phyloP scores from a whole-genome alignment of 2,329 filamentous ascomycete genomes.

The Colletotrichum tropicicola region DNA sequence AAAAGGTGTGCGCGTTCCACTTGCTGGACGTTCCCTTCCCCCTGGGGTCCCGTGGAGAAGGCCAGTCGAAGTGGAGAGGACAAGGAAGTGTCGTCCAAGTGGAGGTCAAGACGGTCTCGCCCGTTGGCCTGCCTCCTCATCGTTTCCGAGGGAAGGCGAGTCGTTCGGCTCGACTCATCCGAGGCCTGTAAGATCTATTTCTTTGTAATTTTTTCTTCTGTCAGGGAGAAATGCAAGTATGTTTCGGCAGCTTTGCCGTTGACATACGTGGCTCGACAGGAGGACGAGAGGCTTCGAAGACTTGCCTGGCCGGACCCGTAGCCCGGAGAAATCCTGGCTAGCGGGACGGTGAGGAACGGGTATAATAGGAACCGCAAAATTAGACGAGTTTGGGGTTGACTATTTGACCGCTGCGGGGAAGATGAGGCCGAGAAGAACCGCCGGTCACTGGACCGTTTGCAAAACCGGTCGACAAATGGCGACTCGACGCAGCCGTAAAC shows the following conservation, averaged over 20 bases:
- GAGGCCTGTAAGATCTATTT: not conserved
- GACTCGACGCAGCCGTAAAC: not conserved
- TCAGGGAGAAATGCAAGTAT: too few species aligned
- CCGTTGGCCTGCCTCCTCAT: not conserved
- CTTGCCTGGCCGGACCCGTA: not conserved
- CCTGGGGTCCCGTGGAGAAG: conserved; percentile 25
- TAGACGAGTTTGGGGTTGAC: conserved; percentile 17
- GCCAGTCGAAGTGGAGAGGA: conserved; percentile 2
- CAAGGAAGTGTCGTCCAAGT: conserved; percentile 13
- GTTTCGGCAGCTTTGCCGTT: not conserved
- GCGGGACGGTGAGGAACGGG: not conserved
- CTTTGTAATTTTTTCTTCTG: too few species aligned
- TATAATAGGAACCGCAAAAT: conserved; percentile 14
- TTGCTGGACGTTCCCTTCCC: conserved; percentile 8
- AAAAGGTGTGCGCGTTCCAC: conserved; percentile 14
- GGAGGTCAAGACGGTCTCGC: conserved; percentile 21
- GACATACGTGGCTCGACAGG: not conserved
- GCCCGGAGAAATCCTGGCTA: conserved; percentile 6
- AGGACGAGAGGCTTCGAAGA: not conserved
- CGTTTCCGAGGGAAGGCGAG: not conserved
- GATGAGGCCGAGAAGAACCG: not conserved
- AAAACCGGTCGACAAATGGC: not conserved
- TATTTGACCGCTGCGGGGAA: conserved; percentile 18
- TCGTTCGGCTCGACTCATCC: not conserved
- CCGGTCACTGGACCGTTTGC: not conserved